Conservation (phyloP, 2,329 filamentous ascomycete species). For the Helotiales sp. region DNA sequence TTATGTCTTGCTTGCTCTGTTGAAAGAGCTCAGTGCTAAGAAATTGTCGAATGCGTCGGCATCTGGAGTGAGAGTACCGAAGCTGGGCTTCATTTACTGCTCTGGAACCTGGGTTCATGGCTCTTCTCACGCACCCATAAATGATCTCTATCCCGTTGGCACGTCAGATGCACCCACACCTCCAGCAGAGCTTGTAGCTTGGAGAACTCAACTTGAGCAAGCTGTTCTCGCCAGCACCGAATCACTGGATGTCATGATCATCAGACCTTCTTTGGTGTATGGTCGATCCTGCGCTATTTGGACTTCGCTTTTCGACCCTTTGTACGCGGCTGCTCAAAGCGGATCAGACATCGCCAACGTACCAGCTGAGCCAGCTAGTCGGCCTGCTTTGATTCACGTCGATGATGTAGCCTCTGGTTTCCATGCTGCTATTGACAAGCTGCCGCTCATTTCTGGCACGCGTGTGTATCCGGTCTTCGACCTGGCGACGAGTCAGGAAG, state of each 20-base stretch:
- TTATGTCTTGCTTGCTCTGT: conserved; percentile 25
- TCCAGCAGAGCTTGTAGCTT: conserved; percentile 32
- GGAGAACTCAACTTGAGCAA: conserved; percentile 36
- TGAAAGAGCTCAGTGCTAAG: conserved; percentile 25
- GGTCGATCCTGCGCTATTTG: conserved; percentile 37
- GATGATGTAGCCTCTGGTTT: conserved; percentile 40
- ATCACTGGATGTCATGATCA: conserved; percentile 37
- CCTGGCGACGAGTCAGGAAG: conserved; percentile 36
- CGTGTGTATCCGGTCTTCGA: conserved; percentile 41
- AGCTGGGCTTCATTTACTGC: conserved; percentile 40
- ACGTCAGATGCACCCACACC: conserved; percentile 13
- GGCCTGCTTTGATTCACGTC: conserved; percentile 38
- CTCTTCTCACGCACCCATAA: conserved; percentile 28
- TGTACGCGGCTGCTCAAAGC: conserved; percentile 29
- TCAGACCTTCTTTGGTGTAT: conserved; percentile 38
- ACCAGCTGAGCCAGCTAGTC: conserved; percentile 24
- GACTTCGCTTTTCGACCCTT: conserved; percentile 28
- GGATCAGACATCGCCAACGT: conserved; percentile 23
- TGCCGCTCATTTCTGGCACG: conserved; percentile 29
- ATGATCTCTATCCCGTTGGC: conserved; percentile 35
- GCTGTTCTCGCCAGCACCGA: conserved; percentile 33
- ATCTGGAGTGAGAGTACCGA: conserved; percentile 29
- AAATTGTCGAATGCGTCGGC: conserved; percentile 22
- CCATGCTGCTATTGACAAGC: conserved; percentile 36
- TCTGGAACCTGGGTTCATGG: conserved; percentile 42